These are phyloP conservation scores for Penicillium samsonianum DNA, from an alignment of 495 filamentous ascomycete genomes.

Conservation along the genomic window DNA sequence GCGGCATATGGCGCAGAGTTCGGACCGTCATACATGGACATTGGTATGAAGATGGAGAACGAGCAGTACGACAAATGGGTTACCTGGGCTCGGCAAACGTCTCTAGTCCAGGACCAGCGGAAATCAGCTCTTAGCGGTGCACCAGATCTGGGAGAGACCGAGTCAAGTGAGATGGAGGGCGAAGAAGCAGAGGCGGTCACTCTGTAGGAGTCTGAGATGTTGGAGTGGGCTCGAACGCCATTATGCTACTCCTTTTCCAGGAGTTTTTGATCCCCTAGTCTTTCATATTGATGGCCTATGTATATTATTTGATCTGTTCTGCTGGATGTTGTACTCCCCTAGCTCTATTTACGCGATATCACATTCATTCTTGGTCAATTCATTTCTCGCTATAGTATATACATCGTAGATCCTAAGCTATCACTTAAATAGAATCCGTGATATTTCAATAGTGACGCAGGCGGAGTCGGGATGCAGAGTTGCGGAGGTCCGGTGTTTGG, in stretches of 20 bases:
- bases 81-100: constrained; percentile 66
- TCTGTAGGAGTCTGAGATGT: neutral
- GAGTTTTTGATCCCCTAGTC: constrained; percentile 11
- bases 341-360: constrained; percentile 22
- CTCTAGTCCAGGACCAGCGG: constrained; percentile 37
- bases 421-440: neutral
- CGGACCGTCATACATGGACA: constrained; percentile 67
- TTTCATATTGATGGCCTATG: constrained; percentile 28
- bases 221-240: constrained; percentile 1
- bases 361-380: constrained; percentile 8
- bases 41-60: constrained; percentile 84
- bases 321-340: constrained; percentile 30
- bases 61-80: constrained; percentile 77
- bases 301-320: constrained; percentile 37
- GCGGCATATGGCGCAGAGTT: constrained; percentile 82
- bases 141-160: constrained; percentile 26
- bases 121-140: constrained; percentile 34
- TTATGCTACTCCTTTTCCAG: constrained; percentile 10
- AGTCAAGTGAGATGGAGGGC: neutral
- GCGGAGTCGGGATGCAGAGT: constrained; percentile 13
- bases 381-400: neutral
- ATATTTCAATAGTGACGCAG: constrained; percentile 1
- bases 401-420: neutral
- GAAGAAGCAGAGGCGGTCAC: constrained; percentile 3
- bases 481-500: constrained; percentile 21